phyloP scores from a whole-genome alignment of 352 stramenopile genomes.

The Phytophthora multivora region DNA sequence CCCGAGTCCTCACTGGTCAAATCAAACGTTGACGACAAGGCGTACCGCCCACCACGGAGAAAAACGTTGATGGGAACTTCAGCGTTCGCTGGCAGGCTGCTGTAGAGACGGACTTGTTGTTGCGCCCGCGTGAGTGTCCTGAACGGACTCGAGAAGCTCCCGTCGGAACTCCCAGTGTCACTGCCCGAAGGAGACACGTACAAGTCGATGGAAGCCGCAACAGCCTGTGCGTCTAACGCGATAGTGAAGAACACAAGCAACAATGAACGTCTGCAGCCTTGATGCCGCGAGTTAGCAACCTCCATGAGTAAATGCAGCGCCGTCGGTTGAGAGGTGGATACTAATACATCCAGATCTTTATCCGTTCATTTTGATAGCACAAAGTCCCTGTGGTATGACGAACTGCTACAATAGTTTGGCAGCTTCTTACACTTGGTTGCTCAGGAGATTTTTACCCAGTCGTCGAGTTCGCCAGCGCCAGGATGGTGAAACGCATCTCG shows the following conservation, averaged over 20 bases:
- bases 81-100: conserved; percentile 26
- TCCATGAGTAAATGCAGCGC: conserved; percentile 12
- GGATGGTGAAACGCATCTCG: conserved; percentile 95
- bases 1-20: conserved; percentile 54
- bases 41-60: conserved; percentile 60
- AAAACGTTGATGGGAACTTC: conserved; percentile 58
- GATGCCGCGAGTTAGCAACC: too few relatives aligned
- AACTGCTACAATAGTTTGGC: conserved; percentile 2
- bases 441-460: conserved; percentile 20
- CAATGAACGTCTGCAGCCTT: neutral
- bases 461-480: conserved; percentile 86
- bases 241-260: neutral
- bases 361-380: too few relatives aligned
- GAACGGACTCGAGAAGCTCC: conserved; percentile 57
- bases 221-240: neutral
- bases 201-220: conserved; percentile 38
- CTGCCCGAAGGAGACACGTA: conserved; percentile 58
- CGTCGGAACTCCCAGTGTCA: conserved; percentile 45
- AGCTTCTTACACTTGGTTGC: conserved; percentile 8
- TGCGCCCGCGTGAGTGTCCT: conserved; percentile 55
- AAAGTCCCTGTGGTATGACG: neutral
- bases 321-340: conserved; percentile 14
- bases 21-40: conserved; percentile 57
- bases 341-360: too few relatives aligned
- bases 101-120: conserved; percentile 36